Conservation (phyloP, 1,139 yeast species). For the Debaryomyces sp. region DNA sequence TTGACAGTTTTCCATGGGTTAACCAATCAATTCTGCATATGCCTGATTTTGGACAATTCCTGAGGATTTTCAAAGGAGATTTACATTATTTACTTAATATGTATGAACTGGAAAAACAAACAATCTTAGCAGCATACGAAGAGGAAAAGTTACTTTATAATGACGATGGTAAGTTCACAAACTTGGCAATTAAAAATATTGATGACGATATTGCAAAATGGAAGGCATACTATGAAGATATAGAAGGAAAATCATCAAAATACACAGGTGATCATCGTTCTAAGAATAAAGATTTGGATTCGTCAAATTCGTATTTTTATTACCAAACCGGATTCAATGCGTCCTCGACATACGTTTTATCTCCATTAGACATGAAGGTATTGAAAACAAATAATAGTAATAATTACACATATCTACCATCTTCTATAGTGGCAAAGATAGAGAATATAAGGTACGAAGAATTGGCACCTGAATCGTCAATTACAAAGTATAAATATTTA, state of each 20-base stretch:
- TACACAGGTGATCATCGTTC: not conserved
- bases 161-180: slow-evolving; percentile 61
- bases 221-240: slow-evolving; percentile 18
- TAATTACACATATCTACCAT: slow-evolving; percentile 67
- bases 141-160: slow-evolving; percentile 61
- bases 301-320: slow-evolving; percentile 24
- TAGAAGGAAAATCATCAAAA: not conserved
- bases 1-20: slow-evolving; percentile 37
- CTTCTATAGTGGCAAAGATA: slow-evolving; percentile 59
- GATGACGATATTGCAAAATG: slow-evolving; percentile 44
- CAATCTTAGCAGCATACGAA: slow-evolving; percentile 49
- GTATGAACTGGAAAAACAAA: slow-evolving; percentile 57
- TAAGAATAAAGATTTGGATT: not conserved
- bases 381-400: slow-evolving; percentile 61
- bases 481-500: slow-evolving; percentile 70
- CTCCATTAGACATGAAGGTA: slow-evolving; percentile 79
- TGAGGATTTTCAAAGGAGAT: slow-evolving; percentile 69
- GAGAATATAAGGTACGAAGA: slow-evolving; percentile 74
- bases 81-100: slow-evolving; percentile 52
- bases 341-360: slow-evolving; percentile 64
- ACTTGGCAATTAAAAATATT: slow-evolving; percentile 60
- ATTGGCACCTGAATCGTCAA: slow-evolving; percentile 51
- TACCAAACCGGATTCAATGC: slow-evolving; percentile 79
- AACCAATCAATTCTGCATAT: slow-evolving; percentile 13
- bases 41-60: slow-evolving; percentile 33